Percentiles rank a stretch among this genome's conserved stretches.
Evolutionary conservation across 257 asterid genomes (phyloP).

Genomic region (Jacaranda mimosifolia): DNA sequence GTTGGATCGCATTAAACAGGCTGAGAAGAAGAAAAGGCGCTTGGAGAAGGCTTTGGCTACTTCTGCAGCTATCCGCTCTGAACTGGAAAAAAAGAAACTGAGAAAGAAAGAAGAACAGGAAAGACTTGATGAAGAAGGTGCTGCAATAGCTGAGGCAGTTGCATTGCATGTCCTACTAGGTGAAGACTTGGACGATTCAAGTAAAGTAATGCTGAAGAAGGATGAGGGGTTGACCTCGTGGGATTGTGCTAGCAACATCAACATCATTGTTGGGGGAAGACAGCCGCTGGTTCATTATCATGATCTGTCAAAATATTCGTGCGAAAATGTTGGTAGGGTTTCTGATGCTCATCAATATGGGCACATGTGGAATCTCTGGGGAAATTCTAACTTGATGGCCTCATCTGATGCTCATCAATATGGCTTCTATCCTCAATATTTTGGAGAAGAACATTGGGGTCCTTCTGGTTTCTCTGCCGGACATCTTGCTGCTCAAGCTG

Average conservation of each 20-base stretch:
- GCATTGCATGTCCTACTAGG: conserved; percentile 85
- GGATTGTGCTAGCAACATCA: conserved; percentile 53
- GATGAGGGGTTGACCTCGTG: conserved; percentile 62
- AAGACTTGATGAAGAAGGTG: conserved; percentile 87
- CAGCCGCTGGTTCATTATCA: conserved; percentile 45
- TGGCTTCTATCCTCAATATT: conserved; percentile 41
- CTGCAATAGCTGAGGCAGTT: conserved; percentile 89
- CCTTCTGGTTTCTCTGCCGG: conserved; percentile 43
- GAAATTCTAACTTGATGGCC: conserved; percentile 37
- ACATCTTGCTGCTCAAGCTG: conserved; percentile 51
- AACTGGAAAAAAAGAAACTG: conserved; percentile 83
- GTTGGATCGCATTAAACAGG: conserved; percentile 82
- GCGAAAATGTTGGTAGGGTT: conserved; percentile 40
- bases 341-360: conserved; percentile 34
- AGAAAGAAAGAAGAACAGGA: conserved; percentile 86
- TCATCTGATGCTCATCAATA: conserved; percentile 32
- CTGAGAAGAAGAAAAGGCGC: conserved; percentile 86
- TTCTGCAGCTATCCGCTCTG: conserved; percentile 81
- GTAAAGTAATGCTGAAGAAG: conserved; percentile 52
- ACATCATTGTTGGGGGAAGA: conserved; percentile 44
- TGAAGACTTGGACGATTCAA: conserved; percentile 76
- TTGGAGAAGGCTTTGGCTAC: conserved; percentile 92
- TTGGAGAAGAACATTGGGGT: conserved; percentile 42
- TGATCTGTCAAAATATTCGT: conserved; percentile 48
- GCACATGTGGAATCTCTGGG: conserved; percentile 42